These are phyloP conservation scores for Coniella vitis DNA, from an alignment of 2,329 filamentous ascomycete genomes.

Conservation along the genomic window DNA sequence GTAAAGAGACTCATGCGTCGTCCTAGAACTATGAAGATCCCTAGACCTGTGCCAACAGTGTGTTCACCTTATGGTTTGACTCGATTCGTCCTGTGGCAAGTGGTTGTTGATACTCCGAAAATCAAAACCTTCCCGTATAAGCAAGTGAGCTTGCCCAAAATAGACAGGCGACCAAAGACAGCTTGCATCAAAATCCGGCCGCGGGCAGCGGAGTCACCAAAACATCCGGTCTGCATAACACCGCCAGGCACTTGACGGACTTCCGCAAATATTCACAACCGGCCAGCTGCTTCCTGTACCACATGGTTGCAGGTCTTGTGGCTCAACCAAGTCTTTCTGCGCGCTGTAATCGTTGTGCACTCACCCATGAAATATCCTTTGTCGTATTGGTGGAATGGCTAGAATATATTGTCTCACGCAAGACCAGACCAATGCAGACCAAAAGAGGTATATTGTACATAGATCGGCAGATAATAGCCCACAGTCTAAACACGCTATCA, in stretches of 20 bases:
- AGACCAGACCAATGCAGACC: neutral
- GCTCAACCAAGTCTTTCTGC: neutral
- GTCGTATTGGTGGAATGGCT: too few relatives aligned
- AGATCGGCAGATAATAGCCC: neutral
- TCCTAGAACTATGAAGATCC: too few relatives aligned
- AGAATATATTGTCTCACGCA: too few relatives aligned
- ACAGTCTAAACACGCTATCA: neutral
- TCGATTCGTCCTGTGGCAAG: too few relatives aligned
- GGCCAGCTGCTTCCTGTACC: neutral
- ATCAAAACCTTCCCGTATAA: neutral
- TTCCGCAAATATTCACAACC: neutral
- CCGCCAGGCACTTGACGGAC: conserved; percentile 1
- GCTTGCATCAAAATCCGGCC: neutral
- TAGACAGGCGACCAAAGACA: neutral
- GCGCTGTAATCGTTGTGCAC: too few relatives aligned
- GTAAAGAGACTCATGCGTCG: too few relatives aligned
- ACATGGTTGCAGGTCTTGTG: neutral
- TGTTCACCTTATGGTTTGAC: too few relatives aligned
- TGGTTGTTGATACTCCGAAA: neutral
- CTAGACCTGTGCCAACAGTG: too few relatives aligned
- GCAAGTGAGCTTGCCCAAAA: neutral
- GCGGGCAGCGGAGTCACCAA: conserved; percentile 1
- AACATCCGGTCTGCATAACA: neutral
- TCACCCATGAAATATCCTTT: too few relatives aligned
- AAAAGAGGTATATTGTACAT: neutral